These are phyloP conservation scores for Mallotus repandus DNA, from an alignment of 441 rosid species.

Conservation along the genomic window DNA sequence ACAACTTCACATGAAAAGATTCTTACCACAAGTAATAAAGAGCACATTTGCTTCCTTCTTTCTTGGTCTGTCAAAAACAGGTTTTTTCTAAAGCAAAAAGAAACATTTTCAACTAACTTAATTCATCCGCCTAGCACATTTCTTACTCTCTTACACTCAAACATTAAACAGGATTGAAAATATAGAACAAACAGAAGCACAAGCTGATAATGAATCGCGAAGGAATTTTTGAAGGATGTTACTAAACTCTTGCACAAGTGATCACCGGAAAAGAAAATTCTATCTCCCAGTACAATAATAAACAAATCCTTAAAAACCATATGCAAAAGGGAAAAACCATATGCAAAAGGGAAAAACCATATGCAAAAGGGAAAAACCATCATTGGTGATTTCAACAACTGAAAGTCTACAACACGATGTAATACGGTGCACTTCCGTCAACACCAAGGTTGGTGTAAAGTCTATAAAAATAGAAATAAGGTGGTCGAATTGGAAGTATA, in stretches of 20 bases:
- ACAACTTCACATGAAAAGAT: background rate
- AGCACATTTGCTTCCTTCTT: background rate
- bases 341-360: background rate
- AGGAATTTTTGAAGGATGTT: too few relatives aligned
- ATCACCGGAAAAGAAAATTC: background rate
- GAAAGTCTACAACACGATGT: slow-evolving; percentile 3
- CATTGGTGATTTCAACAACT: background rate
- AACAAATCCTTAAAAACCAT: background rate
- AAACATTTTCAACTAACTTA: background rate
- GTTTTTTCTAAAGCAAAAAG: background rate
- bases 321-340: background rate
- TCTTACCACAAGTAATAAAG: background rate
- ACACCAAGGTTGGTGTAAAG: slow-evolving; percentile 2
- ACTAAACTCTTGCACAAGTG: too few relatives aligned
- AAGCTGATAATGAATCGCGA: too few relatives aligned
- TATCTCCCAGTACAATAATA: background rate
- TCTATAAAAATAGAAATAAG: background rate
- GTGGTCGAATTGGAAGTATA: background rate
- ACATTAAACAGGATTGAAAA: too few relatives aligned
- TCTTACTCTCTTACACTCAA: too few relatives aligned
- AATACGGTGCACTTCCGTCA: slow-evolving; percentile 1
- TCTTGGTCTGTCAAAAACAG: background rate
- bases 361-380: background rate
- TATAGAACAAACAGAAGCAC: too few relatives aligned
- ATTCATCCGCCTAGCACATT: background rate